A percentile compares a stretch with the other conserved stretches of the same genome.
Conservation (phyloP, 805 yeast species). For the Metschnikowia sp. region DNA sequence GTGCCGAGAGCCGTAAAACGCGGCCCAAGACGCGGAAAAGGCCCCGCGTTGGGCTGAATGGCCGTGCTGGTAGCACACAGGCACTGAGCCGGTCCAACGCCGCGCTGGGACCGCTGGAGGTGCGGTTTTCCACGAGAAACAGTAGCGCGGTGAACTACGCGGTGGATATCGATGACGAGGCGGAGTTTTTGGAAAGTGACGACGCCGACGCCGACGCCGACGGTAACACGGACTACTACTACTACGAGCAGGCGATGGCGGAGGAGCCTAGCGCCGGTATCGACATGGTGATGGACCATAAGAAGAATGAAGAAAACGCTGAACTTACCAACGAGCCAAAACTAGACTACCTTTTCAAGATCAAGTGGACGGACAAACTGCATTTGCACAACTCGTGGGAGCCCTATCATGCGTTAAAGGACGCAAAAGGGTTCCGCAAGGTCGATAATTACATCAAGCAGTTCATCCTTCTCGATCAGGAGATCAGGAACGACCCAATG, state of each 20-base stretch:
- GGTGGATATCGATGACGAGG: conserved; percentile 65
- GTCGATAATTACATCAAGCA: conserved; percentile 88
- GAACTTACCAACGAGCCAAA: conserved; percentile 53
- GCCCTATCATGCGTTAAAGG: conserved; percentile 49
- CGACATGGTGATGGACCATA: conserved; percentile 41
- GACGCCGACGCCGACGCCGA: conserved; percentile 27
- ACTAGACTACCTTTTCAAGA: conserved; percentile 51
- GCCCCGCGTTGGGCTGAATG: conserved; percentile 5
- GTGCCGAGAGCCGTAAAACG: conserved; percentile 9
- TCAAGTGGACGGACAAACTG: conserved; percentile 86
- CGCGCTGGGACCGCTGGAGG: conserved; percentile 35
- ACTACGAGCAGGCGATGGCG: conserved; percentile 30
- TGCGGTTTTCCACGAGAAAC: conserved; percentile 78
- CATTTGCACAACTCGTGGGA: conserved; percentile 98
- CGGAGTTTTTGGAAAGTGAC: conserved; percentile 46
- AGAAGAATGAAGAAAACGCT: conserved; percentile 32
- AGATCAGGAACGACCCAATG: conserved; percentile 71
- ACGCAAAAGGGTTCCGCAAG: conserved; percentile 72
- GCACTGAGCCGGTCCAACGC: conserved; percentile 11
- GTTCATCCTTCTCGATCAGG: conserved; percentile 66
- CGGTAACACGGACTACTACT: conserved; percentile 29
- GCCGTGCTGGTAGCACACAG: not conserved
- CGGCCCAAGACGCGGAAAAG: conserved; percentile 13
- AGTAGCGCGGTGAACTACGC: conserved; percentile 67
- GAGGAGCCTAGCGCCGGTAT: conserved; percentile 34